phyloP scores from a whole-genome alignment of 345 rosid species.

The Zanthoxylum bungeanum region DNA sequence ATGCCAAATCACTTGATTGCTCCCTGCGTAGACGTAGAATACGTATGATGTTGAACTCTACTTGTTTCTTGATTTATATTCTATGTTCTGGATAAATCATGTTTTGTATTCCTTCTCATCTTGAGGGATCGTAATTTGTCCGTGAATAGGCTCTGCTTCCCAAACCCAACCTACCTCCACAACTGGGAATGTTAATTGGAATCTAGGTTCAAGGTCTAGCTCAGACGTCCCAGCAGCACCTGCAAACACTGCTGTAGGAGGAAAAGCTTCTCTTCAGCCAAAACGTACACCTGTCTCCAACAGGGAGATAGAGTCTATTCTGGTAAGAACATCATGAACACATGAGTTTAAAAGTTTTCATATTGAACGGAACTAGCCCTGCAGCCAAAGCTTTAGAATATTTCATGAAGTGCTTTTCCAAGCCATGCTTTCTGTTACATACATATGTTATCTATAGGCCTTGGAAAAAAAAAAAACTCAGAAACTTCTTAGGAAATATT shows the following conservation, averaged over 20 bases:
- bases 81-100: neutral
- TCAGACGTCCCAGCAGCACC: conserved; percentile 68
- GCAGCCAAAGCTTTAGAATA: neutral
- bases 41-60: neutral
- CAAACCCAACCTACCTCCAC: conserved; percentile 27
- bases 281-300: conserved; percentile 72
- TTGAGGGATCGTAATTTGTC: neutral
- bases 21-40: no score
- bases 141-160: conserved; percentile 16
- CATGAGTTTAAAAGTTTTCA: neutral
- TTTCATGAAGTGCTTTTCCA: neutral
- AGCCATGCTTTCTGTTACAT: no score
- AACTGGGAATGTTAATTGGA: no score
- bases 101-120: neutral
- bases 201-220: conserved; percentile 27
- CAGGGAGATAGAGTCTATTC: conserved; percentile 64
- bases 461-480: no score
- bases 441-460: neutral
- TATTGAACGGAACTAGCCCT: neutral
- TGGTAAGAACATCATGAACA: conserved; percentile 38
- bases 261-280: conserved; percentile 83
- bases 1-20: neutral
- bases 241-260: conserved; percentile 52
- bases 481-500: neutral
- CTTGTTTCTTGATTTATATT: neutral